Evolutionary conservation across 345 rosid species (phyloP).

Genomic region (Lepidium aucheri): DNA sequence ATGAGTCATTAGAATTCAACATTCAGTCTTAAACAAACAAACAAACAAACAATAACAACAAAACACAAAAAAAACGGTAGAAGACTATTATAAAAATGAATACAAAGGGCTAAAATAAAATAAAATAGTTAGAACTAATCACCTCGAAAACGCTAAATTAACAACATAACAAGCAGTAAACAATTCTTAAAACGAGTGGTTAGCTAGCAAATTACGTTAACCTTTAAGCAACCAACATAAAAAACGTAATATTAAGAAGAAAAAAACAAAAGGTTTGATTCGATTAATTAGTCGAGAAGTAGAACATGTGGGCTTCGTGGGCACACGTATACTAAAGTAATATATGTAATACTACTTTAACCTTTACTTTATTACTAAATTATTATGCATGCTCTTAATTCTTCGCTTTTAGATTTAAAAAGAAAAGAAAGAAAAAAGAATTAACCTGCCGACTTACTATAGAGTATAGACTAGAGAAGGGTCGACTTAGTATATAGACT

Average conservation of each 20-base stretch:
- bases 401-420: neutral
- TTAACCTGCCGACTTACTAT: slow-evolving; percentile 12
- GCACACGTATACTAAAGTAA: slow-evolving; percentile 13
- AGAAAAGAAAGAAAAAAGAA: neutral
- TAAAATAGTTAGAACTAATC: neutral
- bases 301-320: slow-evolving; percentile 15
- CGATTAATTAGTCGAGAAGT: slow-evolving; percentile 12
- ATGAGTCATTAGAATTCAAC: neutral
- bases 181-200: slow-evolving; percentile 21
- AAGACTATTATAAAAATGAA: too few species aligned
- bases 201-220: slow-evolving; percentile 19
- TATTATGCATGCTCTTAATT: neutral
- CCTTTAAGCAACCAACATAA: neutral
- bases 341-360: neutral
- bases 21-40: too few species aligned
- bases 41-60: too few species aligned
- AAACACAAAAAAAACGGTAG: too few species aligned
- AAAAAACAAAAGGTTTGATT: neutral
- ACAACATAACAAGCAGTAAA: slow-evolving; percentile 10
- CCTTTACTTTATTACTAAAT: neutral
- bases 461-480: neutral
- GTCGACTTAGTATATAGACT: neutral
- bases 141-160: slow-evolving; percentile 9
- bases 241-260: neutral
- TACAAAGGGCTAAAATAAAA: too few species aligned